Conservation (phyloP, 352 stramenopile genomes). For the Globisporangium splendens region DNA sequence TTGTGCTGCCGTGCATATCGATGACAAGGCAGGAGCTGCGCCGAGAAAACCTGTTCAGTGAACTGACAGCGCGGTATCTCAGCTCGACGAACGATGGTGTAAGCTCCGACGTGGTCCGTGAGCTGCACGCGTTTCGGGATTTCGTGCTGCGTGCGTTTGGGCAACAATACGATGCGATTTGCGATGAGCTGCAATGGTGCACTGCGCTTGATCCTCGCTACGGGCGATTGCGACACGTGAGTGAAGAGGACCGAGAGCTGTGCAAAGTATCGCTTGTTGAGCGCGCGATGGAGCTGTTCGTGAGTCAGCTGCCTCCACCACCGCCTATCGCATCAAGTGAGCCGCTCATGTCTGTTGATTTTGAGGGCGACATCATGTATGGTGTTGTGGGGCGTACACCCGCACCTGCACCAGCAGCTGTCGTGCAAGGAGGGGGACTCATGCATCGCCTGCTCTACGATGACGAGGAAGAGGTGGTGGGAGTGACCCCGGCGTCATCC, state of each 20-base stretch:
- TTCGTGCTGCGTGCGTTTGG: slow-evolving; percentile 9
- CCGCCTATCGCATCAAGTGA: slow-evolving; percentile 8
- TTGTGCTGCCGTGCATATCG: slow-evolving; percentile 31
- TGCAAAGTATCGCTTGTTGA: slow-evolving; percentile 17
- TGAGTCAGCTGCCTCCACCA: slow-evolving; percentile 20
- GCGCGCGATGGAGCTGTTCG: slow-evolving; percentile 19
- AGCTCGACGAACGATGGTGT: not conserved
- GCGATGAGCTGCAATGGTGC: slow-evolving; percentile 31
- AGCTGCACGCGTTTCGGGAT: slow-evolving; percentile 15
- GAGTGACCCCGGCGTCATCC: no score
- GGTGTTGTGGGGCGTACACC: slow-evolving; percentile 6
- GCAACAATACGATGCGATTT: slow-evolving; percentile 14
- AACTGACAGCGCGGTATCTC: slow-evolving; percentile 15
- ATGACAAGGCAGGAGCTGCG: slow-evolving; percentile 32
- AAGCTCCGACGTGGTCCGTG: not conserved
- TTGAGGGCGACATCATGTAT: slow-evolving; percentile 36
- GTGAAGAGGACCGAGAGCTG: slow-evolving; percentile 29
- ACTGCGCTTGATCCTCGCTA: slow-evolving; percentile 43
- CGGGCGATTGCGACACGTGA: slow-evolving; percentile 37
- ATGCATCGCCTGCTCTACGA: slow-evolving; percentile 55
- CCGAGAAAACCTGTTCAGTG: slow-evolving; percentile 24
- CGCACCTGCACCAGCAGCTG: not conserved
- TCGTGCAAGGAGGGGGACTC: slow-evolving; percentile 20
- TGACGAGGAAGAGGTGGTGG: slow-evolving; percentile 37
- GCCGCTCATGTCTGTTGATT: slow-evolving; percentile 14